Conservation (phyloP, 2,329 filamentous ascomycete species). For the Chaetomium strumarium region DNA sequence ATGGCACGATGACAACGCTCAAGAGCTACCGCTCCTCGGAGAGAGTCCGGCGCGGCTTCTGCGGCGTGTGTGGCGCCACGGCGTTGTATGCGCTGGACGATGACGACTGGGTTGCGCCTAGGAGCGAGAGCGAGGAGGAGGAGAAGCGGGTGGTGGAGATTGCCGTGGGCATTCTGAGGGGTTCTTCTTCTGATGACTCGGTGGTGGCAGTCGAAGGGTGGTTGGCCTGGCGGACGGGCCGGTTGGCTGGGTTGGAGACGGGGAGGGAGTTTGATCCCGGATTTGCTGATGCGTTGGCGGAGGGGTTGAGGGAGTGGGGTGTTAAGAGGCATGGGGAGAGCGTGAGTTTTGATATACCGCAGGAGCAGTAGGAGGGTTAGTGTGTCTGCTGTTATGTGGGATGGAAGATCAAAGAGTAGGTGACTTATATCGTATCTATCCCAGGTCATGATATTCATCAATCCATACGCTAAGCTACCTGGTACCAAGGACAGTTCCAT, state of each 20-base stretch:
- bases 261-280: slow-evolving; percentile 34
- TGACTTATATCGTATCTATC: too few relatives aligned
- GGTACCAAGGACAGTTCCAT: too few relatives aligned
- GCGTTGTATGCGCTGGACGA: slow-evolving; percentile 32
- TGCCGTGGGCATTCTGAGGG: slow-evolving; percentile 39
- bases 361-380: background rate
- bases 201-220: slow-evolving; percentile 39
- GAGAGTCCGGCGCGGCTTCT: slow-evolving; percentile 39
- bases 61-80: slow-evolving; percentile 41
- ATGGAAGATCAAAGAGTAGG: background rate
- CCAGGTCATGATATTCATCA: too few relatives aligned
- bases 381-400: background rate
- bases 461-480: too few relatives aligned
- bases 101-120: slow-evolving; percentile 21
- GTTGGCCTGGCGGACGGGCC: slow-evolving; percentile 40
- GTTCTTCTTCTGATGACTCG: too few relatives aligned
- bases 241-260: slow-evolving; percentile 30
- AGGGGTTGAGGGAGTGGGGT: slow-evolving; percentile 37
- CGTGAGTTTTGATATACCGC: slow-evolving; percentile 15
- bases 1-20: too few relatives aligned
- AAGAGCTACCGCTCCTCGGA: slow-evolving; percentile 38
- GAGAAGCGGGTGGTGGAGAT: slow-evolving; percentile 36
- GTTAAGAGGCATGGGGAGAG: slow-evolving; percentile 31
- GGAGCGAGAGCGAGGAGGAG: too few relatives aligned
- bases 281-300: slow-evolving; percentile 32